phyloP scores from a whole-genome alignment of 306 rosid species.

The Quercus dentata region DNA sequence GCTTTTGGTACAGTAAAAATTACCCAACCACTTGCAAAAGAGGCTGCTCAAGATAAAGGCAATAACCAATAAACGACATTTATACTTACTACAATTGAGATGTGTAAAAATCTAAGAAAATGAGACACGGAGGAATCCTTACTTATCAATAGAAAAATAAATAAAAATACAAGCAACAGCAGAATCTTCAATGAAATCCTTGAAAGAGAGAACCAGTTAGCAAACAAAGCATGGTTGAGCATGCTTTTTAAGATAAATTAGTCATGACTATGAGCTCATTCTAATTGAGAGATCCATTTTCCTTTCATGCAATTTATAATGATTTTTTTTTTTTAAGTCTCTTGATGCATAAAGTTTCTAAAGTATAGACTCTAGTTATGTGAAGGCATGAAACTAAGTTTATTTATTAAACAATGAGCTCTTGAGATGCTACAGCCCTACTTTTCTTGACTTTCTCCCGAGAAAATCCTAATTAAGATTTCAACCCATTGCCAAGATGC shows the following conservation, averaged over 20 bases:
- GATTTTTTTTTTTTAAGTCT: not conserved
- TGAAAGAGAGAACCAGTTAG: not conserved
- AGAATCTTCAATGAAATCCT: not conserved
- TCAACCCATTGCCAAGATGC: not conserved
- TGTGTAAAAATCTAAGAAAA: not conserved
- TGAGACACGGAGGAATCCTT: not conserved
- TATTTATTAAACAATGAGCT: not conserved
- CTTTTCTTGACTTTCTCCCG: not conserved
- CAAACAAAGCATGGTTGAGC: not conserved
- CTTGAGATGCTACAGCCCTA: not conserved
- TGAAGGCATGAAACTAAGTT: slow-evolving; percentile 1
- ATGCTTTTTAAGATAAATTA: not conserved
- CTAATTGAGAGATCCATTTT: not conserved
- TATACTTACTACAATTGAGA: not conserved
- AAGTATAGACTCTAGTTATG: not conserved
- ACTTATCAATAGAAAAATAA: not conserved
- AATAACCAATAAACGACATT: not conserved
- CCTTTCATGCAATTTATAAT: not conserved
- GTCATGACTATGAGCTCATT: not conserved
- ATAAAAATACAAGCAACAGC: not conserved
- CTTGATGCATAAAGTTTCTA: not conserved
- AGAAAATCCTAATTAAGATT: not conserved
- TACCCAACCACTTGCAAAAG: not conserved
- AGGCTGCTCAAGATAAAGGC: not conserved
- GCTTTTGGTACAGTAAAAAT: not conserved